Conservation (phyloP, 2,329 filamentous ascomycete genomes). For the Rugonectria rugulosa region DNA sequence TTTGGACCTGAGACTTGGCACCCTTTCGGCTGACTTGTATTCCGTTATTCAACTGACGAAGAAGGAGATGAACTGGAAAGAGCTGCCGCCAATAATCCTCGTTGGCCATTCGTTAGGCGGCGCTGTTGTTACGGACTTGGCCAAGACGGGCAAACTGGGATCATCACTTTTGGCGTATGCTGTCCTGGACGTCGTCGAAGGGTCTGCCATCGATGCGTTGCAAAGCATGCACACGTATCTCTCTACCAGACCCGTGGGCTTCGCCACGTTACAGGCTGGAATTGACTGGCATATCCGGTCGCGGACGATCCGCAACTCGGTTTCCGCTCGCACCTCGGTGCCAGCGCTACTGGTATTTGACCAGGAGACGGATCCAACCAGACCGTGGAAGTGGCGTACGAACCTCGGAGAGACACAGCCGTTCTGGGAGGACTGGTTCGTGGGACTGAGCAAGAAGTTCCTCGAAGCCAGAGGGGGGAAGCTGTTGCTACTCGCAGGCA, state of each 20-base stretch:
- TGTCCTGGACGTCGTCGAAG: slow-evolving; percentile 94
- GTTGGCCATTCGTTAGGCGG: slow-evolving; percentile 94
- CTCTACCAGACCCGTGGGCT: slow-evolving; percentile 78
- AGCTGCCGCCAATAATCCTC: slow-evolving; percentile 77
- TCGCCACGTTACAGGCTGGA: slow-evolving; percentile 77
- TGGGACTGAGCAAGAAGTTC: slow-evolving; percentile 87
- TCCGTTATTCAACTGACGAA: slow-evolving; percentile 73
- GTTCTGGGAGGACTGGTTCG: slow-evolving; percentile 96
- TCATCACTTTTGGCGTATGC: slow-evolving; percentile 80
- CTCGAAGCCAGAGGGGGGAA: slow-evolving; percentile 83
- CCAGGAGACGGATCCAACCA: slow-evolving; percentile 45
- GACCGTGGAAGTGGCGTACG: slow-evolving; percentile 84
- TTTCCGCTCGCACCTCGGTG: slow-evolving; percentile 87
- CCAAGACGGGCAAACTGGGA: slow-evolving; percentile 71
- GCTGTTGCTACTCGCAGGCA: slow-evolving; percentile 83
- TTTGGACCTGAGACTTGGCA: slow-evolving; percentile 75
- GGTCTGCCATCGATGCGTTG: slow-evolving; percentile 92
- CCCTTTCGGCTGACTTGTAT: slow-evolving; percentile 76
- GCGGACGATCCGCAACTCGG: slow-evolving; percentile 82
- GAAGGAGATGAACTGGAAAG: slow-evolving; percentile 73
- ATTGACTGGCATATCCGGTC: slow-evolving; percentile 95
- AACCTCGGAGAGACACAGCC: slow-evolving; percentile 83
- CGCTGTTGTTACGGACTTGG: slow-evolving; percentile 86
- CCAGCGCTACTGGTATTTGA: slow-evolving; percentile 74
- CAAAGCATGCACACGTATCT: slow-evolving; percentile 95